These are phyloP conservation scores for Trichoderma atrobrunneum DNA, from an alignment of 2,329 filamentous ascomycete genomes.

Conservation along the genomic window DNA sequence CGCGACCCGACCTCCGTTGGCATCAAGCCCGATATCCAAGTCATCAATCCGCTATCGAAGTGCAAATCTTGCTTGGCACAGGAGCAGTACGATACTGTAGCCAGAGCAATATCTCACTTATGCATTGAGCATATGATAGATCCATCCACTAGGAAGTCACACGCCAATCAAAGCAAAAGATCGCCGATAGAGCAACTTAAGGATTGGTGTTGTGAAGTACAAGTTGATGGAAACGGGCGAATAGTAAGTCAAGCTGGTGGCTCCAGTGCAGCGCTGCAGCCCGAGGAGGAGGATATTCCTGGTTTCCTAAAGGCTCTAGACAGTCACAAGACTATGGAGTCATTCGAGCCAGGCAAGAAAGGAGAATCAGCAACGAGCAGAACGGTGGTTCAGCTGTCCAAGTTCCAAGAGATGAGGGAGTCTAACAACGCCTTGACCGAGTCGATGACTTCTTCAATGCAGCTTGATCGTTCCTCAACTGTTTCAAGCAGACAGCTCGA, in stretches of 20 bases:
- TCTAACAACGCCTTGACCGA: constrained; percentile 87
- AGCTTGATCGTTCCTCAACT: constrained; percentile 77
- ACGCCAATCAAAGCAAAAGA: neutral
- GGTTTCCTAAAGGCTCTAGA: constrained; percentile 90
- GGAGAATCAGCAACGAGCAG: constrained; percentile 69
- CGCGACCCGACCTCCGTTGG: neutral
- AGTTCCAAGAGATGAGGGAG: constrained; percentile 85
- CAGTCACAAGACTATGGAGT: constrained; percentile 76
- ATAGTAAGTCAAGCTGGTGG: neutral
- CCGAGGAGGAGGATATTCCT: constrained; percentile 89
- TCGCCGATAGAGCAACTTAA: neutral
- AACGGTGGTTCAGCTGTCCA: constrained; percentile 75
- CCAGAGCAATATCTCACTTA: neutral
- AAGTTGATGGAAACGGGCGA: neutral
- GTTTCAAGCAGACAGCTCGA: constrained; percentile 62
- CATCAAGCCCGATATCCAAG: neutral
- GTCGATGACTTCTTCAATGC: constrained; percentile 85
- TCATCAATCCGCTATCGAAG: neutral
- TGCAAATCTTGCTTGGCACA: neutral
- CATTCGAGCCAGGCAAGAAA: constrained; percentile 67
- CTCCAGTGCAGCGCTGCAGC: constrained; percentile 46
- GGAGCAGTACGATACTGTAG: neutral
- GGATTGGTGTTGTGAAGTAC: neutral
- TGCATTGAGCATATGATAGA: neutral
- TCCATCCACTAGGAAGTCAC: neutral